Percentiles rank a stretch among this genome's conserved stretches.
Evolutionary conservation across 805 yeast genomes (phyloP).

Genomic region (Saccharomyces eubayanus): DNA sequence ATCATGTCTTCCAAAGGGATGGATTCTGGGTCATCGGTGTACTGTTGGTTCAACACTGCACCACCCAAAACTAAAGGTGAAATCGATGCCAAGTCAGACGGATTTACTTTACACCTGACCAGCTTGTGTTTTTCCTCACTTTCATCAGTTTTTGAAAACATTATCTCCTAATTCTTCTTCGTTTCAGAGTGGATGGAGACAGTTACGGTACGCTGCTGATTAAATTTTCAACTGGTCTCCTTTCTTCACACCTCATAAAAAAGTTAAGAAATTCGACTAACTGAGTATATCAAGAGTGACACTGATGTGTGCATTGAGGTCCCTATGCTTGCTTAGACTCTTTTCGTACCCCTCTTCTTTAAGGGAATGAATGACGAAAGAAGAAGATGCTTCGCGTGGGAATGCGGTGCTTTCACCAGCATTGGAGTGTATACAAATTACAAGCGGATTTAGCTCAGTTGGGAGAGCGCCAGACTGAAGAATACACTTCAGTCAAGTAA

Average conservation of each 20-base stretch:
- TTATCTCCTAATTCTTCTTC: not conserved
- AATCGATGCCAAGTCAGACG: not conserved
- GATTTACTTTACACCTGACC: not conserved
- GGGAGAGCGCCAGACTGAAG: slow-evolving; percentile 41
- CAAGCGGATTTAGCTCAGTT: slow-evolving; percentile 37
- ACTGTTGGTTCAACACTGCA: slow-evolving; percentile 77
- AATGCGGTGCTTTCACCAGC: not conserved
- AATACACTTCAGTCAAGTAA: slow-evolving; percentile 18
- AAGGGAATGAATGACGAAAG: not conserved
- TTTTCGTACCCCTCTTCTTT: not conserved
- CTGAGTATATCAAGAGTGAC: too few species aligned
- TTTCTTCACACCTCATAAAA: not conserved
- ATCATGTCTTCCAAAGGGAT: slow-evolving; percentile 54
- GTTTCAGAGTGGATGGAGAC: not conserved
- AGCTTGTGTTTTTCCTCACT: not conserved
- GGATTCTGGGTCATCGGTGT: slow-evolving; percentile 56
- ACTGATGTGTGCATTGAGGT: not conserved
- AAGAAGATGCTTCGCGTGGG: not conserved
- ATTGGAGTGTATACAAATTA: not conserved
- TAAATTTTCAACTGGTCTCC: not conserved
- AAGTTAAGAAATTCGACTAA: not conserved
- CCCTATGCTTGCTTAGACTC: not conserved
- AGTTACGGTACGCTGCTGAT: not conserved
- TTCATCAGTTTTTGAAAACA: not conserved
- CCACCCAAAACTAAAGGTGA: slow-evolving; percentile 65